A percentile compares a stretch with the other conserved stretches of the same genome.
Conservation (phyloP, 495 filamentous ascomycete species). For the Penicillium argentinense region DNA sequence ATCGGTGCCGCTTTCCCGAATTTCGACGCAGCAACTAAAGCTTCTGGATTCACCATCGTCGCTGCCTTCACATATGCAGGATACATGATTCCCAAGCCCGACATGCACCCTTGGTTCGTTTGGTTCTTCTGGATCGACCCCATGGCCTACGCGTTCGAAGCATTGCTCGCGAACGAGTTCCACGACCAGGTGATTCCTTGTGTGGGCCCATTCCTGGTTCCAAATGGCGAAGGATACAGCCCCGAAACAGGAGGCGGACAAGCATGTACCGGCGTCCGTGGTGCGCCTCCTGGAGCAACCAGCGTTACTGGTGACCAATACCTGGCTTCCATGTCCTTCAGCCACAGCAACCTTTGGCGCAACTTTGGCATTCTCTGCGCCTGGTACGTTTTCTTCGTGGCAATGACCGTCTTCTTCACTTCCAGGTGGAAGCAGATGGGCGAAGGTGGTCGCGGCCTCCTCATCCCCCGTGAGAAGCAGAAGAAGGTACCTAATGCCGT, state of each 20-base stretch:
- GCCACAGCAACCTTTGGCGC: slow-evolving; percentile 40
- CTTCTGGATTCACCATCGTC: slow-evolving; percentile 37
- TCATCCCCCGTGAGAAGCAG: slow-evolving; percentile 41
- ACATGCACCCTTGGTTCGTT: slow-evolving; percentile 71
- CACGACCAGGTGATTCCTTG: slow-evolving; percentile 46
- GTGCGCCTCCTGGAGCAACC: slow-evolving; percentile 40
- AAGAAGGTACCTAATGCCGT: slow-evolving; percentile 14
- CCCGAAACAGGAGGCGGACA: slow-evolving; percentile 11
- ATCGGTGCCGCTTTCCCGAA: slow-evolving; percentile 44
- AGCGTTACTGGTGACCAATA: slow-evolving; percentile 48
- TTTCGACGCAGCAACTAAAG: slow-evolving; percentile 48
- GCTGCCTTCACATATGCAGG: slow-evolving; percentile 53
- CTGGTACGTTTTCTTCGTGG: slow-evolving; percentile 39
- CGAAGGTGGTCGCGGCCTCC: slow-evolving; percentile 25
- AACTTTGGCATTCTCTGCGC: slow-evolving; percentile 48
- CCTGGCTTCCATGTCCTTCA: slow-evolving; percentile 48
- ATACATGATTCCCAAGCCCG: slow-evolving; percentile 57
- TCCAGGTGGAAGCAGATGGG: slow-evolving; percentile 32
- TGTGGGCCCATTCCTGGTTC: slow-evolving; percentile 42
- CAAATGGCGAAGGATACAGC: slow-evolving; percentile 20
- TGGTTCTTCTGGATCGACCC: slow-evolving; percentile 74
- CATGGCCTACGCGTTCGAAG: slow-evolving; percentile 67
- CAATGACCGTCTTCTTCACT: slow-evolving; percentile 32
- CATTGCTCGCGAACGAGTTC: slow-evolving; percentile 64
- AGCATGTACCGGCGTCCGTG: slow-evolving; percentile 50